Base-by-base conservation (phyloP, 108 stramenopile species). In the Bacterosira constricta region DNA sequence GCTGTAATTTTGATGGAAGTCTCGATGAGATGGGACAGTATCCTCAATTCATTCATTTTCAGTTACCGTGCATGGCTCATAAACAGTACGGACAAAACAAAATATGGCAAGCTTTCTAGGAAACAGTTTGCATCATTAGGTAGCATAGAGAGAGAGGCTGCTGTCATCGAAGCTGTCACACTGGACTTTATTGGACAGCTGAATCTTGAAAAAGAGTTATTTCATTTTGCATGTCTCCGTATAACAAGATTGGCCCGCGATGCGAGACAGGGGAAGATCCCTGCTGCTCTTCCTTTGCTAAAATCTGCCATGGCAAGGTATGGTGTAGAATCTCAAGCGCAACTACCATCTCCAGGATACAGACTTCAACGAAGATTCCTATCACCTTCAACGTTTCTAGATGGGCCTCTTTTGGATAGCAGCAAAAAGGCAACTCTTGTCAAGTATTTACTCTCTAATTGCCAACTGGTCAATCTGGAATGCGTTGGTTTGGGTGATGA, bases 311-410 rank as follows among this genome's bases (percentile, higher is more conserved):
- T 66, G 7, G 46, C 26, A 29, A 38, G 55, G 64, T 78, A 68
- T 54, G 29, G 41, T 36, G 31, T n/a, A 4, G 20, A 64, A 57
- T 46, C 36, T 29, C 61, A 71, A 67, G 39, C 41, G 20, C 42
- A 56, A 25, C 46, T 50, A 18, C 37, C 12, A 25, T 20, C 37
- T n/a, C 54, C 61, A 47, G 55, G 65, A 17, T 79, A 66, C 55
- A 59, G 50, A 25, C 50, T 79, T 37, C 70, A 79, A 62, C 54
- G 78, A 49, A 56, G 78, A 35, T 79, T 66, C 52, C 49, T 79
- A 46, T 63, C 63, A 17, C 70, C 70, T 23, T 51, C 69, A 7
- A 44, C 78, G 37, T 66, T 79, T 55, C 57, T 79, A 20, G 32
- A 45, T 4, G 70, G 56, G 26, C 26, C 45, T 27, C 41, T 70